Evolutionary conservation across 352 stramenopile genomes (phyloP).

Genomic region (Globisporangium canariense): DNA sequence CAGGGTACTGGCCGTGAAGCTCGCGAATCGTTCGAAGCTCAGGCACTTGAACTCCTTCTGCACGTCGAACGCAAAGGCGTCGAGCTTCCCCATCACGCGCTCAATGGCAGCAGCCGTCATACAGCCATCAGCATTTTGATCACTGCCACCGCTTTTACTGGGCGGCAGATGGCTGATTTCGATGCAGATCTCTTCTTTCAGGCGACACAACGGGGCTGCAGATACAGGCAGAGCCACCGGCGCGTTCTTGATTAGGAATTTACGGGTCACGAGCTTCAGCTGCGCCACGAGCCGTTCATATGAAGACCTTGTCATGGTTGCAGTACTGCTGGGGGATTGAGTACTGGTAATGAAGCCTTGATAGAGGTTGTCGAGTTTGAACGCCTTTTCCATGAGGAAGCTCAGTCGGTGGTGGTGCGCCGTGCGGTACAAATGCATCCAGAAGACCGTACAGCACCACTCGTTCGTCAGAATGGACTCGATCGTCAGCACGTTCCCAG

Average conservation of each 20-base stretch:
- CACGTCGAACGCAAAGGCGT: slow-evolving; percentile 32
- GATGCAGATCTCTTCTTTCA: slow-evolving; percentile 28
- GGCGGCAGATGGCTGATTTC: slow-evolving; percentile 18
- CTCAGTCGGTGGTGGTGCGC: slow-evolving; percentile 49
- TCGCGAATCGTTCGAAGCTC: slow-evolving; percentile 39
- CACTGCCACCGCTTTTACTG: background rate
- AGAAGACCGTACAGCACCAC: slow-evolving; percentile 72
- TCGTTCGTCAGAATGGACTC: slow-evolving; percentile 60
- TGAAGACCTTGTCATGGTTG: background rate
- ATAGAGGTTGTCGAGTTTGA: slow-evolving; percentile 44
- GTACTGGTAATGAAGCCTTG: background rate
- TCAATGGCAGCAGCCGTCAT: slow-evolving; percentile 1
- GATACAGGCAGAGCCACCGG: slow-evolving; percentile 21
- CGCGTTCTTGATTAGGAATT: slow-evolving; percentile 24
- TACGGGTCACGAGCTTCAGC: slow-evolving; percentile 22
- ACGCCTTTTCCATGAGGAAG: slow-evolving; percentile 55
- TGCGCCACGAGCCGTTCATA: slow-evolving; percentile 14
- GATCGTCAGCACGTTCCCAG: slow-evolving; percentile 29
- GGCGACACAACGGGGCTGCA: slow-evolving; percentile 15
- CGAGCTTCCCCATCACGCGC: slow-evolving; percentile 29
- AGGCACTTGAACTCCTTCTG: slow-evolving; percentile 46
- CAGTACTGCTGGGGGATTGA: background rate
- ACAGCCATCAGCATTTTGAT: background rate
- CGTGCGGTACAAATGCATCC: slow-evolving; percentile 60
- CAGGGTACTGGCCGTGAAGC: slow-evolving; percentile 41